Evolutionary conservation across 2,329 filamentous ascomycete species (phyloP).

Genomic region (Magnaporthiopsis incrustans): DNA sequence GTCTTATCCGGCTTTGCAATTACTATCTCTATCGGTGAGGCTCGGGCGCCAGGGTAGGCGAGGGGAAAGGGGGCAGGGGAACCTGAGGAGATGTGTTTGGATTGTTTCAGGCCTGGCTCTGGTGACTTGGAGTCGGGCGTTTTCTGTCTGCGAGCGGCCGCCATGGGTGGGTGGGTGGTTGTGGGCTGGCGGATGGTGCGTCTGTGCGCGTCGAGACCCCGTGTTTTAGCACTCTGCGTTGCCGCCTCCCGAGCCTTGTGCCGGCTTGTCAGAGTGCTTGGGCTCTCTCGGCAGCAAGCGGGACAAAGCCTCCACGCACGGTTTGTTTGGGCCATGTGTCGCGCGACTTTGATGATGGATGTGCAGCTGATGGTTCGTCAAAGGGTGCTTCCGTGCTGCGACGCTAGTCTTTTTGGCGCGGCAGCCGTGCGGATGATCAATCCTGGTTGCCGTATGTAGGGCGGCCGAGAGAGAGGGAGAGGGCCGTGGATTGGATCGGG

Average conservation of each 20-base stretch:
- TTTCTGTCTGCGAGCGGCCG: no score
- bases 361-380: background rate
- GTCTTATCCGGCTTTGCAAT: background rate
- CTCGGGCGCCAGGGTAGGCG: background rate
- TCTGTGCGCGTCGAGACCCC: background rate
- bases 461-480: no score
- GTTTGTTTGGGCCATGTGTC: background rate
- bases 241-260: no score
- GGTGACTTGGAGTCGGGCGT: background rate
- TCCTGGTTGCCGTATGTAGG: no score
- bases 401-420: background rate
- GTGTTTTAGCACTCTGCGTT: background rate
- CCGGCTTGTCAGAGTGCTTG: no score
- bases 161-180: background rate
- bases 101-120: background rate
- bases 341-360: background rate
- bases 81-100: background rate
- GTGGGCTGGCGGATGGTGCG: background rate
- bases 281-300: no score
- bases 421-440: background rate
- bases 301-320: no score
- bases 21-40: background rate
- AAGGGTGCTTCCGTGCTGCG: no score
- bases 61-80: background rate
- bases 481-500: no score